Percentiles rank a stretch among this genome's conserved stretches.
These are phyloP conservation scores for Podospora bellae-mahoneyi DNA, from an alignment of 495 filamentous ascomycete genomes.

Conservation along the genomic window DNA sequence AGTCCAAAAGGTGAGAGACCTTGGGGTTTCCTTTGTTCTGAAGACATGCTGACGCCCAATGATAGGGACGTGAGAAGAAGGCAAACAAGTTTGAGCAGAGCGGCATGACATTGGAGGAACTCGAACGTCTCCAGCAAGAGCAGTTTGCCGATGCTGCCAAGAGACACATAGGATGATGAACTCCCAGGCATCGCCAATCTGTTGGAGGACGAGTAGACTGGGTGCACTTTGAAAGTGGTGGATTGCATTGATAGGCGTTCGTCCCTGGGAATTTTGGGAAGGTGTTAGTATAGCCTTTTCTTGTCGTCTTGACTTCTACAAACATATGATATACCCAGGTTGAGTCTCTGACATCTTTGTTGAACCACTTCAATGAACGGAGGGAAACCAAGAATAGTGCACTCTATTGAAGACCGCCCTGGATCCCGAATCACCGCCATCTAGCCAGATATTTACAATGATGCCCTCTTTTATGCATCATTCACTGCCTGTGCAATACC, in stretches of 20 bases:
- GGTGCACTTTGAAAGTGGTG: not conserved
- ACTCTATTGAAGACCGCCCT: conserved; percentile 21
- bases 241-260: conserved; percentile 31
- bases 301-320: conserved; percentile 12
- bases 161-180: conserved; percentile 41
- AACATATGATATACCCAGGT: not conserved
- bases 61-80: conserved; percentile 89
- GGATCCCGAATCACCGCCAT: not conserved
- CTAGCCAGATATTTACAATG: conserved; percentile 20
- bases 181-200: not conserved
- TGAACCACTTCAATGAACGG: not conserved
- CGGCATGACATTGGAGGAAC: conserved; percentile 82
- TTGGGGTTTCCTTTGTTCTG: not conserved
- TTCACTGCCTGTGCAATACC: not conserved
- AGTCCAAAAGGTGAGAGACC: conserved; percentile 70
- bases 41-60: conserved; percentile 15
- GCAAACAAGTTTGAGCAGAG: conserved; percentile 94
- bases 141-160: conserved; percentile 74
- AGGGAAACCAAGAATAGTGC: conserved; percentile 20
- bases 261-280: conserved; percentile 6
- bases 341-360: not conserved
- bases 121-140: conserved; percentile 83
- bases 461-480: conserved; percentile 2
- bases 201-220: not conserved
- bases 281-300: conserved; percentile 11